phyloP scores from a whole-genome alignment of 2,329 filamentous ascomycete species.

The Talaromyces rugulosus region DNA sequence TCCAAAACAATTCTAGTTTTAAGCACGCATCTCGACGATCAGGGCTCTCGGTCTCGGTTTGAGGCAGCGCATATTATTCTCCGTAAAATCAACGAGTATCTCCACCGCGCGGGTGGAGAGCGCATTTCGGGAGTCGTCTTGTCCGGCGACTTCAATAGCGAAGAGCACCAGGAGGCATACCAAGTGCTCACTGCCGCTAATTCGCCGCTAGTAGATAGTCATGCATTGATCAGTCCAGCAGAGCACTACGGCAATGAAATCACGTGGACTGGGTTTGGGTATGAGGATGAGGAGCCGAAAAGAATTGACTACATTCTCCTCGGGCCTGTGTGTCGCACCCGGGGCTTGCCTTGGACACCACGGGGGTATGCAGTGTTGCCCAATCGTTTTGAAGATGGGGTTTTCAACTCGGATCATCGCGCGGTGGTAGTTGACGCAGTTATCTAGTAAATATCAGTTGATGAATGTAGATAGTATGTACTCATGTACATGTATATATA shows the following conservation, averaged over 20 bases:
- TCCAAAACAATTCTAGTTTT: slow-evolving; percentile 45
- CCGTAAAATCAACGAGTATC: slow-evolving; percentile 34
- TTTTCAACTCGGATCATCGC: slow-evolving; percentile 54
- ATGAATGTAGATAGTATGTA: neutral
- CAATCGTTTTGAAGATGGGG: slow-evolving; percentile 53
- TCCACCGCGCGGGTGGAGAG: slow-evolving; percentile 18
- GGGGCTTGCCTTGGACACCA: slow-evolving; percentile 33
- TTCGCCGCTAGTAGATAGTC: slow-evolving; percentile 35
- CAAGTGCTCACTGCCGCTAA: slow-evolving; percentile 39
- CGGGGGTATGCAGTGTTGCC: slow-evolving; percentile 49
- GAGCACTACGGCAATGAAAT: slow-evolving; percentile 48
- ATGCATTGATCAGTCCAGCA: slow-evolving; percentile 28
- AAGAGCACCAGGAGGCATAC: slow-evolving; percentile 51
- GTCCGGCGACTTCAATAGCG: slow-evolving; percentile 55
- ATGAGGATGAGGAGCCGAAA: slow-evolving; percentile 32
- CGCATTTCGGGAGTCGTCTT: slow-evolving; percentile 45
- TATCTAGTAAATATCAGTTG: slow-evolving; percentile 11
- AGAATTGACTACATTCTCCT: slow-evolving; percentile 54
- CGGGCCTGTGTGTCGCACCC: slow-evolving; percentile 21
- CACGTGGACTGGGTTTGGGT: slow-evolving; percentile 54
- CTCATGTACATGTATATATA: neutral
- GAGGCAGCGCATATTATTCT: slow-evolving; percentile 53
- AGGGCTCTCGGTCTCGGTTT: slow-evolving; percentile 44
- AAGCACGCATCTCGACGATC: slow-evolving; percentile 57
- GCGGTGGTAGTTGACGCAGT: slow-evolving; percentile 52